Percentiles rank a stretch among this genome's conserved stretches.
phyloP scores from a whole-genome alignment of 805 yeast genomes.

The Yamadazyma ubonensis region DNA sequence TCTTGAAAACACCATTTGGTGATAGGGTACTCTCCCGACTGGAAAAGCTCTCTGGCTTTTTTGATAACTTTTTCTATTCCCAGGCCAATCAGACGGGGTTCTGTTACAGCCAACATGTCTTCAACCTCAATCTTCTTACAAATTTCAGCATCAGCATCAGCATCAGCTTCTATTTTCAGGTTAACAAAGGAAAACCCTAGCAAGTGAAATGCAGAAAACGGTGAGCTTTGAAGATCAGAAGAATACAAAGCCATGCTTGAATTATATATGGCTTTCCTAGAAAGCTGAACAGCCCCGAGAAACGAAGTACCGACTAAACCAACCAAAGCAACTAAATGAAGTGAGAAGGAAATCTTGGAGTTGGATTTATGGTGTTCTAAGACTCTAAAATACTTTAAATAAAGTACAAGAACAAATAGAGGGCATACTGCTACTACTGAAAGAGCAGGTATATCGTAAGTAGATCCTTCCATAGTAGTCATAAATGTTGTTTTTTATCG shows the following conservation, averaged over 20 bases:
- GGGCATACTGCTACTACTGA: not conserved
- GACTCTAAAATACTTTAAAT: not conserved
- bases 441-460: too few species aligned
- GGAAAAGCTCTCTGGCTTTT: not conserved
- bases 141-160: too few species aligned
- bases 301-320: not conserved
- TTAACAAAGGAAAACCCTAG: slow-evolving; percentile 3
- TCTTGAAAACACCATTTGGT: slow-evolving; percentile 9
- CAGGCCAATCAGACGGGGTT: slow-evolving; percentile 2
- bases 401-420: not conserved
- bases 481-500: too few species aligned
- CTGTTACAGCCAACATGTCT: not conserved
- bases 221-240: not conserved
- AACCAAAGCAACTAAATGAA: not conserved
- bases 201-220: not conserved
- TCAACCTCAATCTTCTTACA: not conserved
- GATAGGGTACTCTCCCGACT: slow-evolving; percentile 6
- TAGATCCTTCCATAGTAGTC: too few species aligned
- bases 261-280: too few species aligned
- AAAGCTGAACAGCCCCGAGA: too few species aligned
- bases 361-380: not conserved
- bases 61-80: slow-evolving; percentile 2
- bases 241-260: too few species aligned
- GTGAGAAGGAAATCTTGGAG: not conserved
- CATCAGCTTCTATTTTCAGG: slow-evolving; percentile 1